Evolutionary conservation across 2,329 filamentous ascomycete genomes (phyloP).

Genomic region (Coniochaeta sp.): DNA sequence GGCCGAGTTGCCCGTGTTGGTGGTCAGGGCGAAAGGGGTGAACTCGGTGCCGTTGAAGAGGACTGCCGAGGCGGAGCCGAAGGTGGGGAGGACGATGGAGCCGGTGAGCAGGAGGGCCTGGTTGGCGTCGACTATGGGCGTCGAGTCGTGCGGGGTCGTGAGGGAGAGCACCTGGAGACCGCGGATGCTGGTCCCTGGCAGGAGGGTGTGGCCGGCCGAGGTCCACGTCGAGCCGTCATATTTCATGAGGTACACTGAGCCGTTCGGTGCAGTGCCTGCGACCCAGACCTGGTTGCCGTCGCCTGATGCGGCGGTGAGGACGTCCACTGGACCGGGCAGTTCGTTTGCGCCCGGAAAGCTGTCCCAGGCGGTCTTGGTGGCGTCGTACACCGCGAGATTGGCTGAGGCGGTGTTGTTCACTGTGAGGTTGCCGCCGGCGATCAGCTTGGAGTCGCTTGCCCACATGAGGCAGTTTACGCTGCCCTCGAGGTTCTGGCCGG

Average conservation of each 20-base stretch:
- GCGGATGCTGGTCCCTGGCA: slow-evolving; percentile 58
- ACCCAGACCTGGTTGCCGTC: slow-evolving; percentile 75
- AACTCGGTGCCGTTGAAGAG: slow-evolving; percentile 79
- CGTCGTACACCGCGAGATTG: slow-evolving; percentile 67
- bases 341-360: slow-evolving; percentile 51
- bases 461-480: slow-evolving; percentile 67
- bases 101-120: slow-evolving; percentile 81
- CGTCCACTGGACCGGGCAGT: slow-evolving; percentile 74
- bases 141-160: slow-evolving; percentile 57
- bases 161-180: slow-evolving; percentile 77
- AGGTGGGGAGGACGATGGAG: slow-evolving; percentile 63
- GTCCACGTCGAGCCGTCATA: slow-evolving; percentile 69
- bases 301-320: slow-evolving; percentile 65
- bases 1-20: slow-evolving; percentile 51
- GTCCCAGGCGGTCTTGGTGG: slow-evolving; percentile 59
- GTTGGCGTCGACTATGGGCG: slow-evolving; percentile 54
- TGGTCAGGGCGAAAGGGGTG: slow-evolving; percentile 73
- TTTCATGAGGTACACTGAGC: slow-evolving; percentile 71
- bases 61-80: slow-evolving; percentile 77
- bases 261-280: slow-evolving; percentile 61
- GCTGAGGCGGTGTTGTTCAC: slow-evolving; percentile 54
- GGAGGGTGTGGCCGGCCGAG: slow-evolving; percentile 55
- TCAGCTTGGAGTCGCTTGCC: slow-evolving; percentile 61
- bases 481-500: slow-evolving; percentile 65
- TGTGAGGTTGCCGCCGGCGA: slow-evolving; percentile 71